Conservation (phyloP, 352 stramenopile genomes). For the Plasmopara halstedii region DNA sequence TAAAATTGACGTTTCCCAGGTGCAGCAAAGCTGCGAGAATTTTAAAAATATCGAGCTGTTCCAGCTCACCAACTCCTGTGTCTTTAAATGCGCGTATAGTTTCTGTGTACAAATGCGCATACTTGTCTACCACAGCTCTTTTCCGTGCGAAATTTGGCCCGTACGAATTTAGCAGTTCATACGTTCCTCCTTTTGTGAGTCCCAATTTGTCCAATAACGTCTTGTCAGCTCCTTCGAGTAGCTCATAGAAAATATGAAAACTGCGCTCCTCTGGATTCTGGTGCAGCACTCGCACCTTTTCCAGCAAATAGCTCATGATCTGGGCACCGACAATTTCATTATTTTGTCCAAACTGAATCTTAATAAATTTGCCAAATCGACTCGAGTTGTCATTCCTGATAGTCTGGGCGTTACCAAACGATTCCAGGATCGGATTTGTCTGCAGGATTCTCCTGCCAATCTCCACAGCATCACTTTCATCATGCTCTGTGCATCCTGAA, state of each 20-base stretch:
- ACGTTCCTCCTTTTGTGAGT: constrained; percentile 60
- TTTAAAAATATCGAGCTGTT: constrained; percentile 51
- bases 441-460: constrained; percentile 88
- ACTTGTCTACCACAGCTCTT: constrained; percentile 34
- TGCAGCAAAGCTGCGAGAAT: constrained; percentile 91
- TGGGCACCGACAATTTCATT: constrained; percentile 88
- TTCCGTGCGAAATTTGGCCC: constrained; percentile 33
- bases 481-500: constrained; percentile 7
- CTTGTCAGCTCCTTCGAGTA: constrained; percentile 75
- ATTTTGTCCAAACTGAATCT: constrained; percentile 83
- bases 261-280: constrained; percentile 90
- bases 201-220: constrained; percentile 55
- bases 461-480: constrained; percentile 43
- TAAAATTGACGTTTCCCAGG: constrained; percentile 92
- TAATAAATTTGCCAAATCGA: constrained; percentile 96
- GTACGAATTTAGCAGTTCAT: constrained; percentile 85
- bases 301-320: constrained; percentile 94
- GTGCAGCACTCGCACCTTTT: constrained; percentile 94
- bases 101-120: constrained; percentile 48
- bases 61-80: constrained; percentile 45
- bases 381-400: constrained; percentile 95
- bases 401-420: constrained; percentile 95
- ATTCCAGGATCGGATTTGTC: constrained; percentile 96
- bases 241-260: constrained; percentile 96
- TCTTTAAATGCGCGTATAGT: constrained; percentile 74